Evolutionary conservation across 2,329 filamentous ascomycete genomes (phyloP).

Genomic region (Fusarium fujikuroi): DNA sequence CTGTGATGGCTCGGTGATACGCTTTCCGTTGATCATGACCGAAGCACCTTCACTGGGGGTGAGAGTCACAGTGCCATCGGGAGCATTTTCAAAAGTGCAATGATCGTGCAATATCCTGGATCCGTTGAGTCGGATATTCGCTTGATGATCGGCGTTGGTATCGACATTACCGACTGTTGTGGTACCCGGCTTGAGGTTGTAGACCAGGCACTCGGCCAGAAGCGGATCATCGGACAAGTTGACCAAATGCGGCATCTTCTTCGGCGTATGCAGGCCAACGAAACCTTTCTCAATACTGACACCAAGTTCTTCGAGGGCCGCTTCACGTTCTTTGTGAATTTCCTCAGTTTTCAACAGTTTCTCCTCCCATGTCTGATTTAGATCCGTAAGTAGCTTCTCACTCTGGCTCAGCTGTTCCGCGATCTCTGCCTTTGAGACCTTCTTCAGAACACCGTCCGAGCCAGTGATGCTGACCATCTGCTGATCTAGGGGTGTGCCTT

Average conservation of each 20-base stretch:
- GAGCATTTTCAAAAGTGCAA: constrained; percentile 88
- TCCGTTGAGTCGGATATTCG: constrained; percentile 93
- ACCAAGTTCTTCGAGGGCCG: constrained; percentile 92
- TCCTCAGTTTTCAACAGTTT: constrained; percentile 94
- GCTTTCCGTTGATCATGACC: constrained; percentile 97
- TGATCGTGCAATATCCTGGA: constrained; percentile 93
- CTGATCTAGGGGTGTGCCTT: constrained; percentile 91
- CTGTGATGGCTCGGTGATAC: constrained; percentile 85
- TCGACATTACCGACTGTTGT: constrained; percentile 97
- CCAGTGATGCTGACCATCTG: constrained; percentile 96
- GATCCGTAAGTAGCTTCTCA: constrained; percentile 93
- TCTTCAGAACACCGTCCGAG: constrained; percentile 86
- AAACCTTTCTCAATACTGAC: constrained; percentile 99
- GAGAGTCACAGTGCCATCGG: constrained; percentile 91
- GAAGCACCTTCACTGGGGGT: constrained; percentile 91
- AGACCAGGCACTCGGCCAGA: constrained; percentile 94
- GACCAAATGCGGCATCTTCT: constrained; percentile 99
- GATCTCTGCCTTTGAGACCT: constrained; percentile 98
- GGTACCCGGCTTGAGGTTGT: constrained; percentile 95
- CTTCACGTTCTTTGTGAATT: constrained; percentile 96
- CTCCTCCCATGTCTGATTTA: constrained; percentile 99
- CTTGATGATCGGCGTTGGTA: constrained; percentile 76
- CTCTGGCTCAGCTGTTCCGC: constrained; percentile 95
- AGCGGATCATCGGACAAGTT: constrained; percentile 96
- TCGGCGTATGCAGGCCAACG: constrained; percentile 92